These are phyloP conservation scores for Aaosphaeria arxii DNA, from an alignment of 2,329 filamentous ascomycete species.

Conservation along the genomic window DNA sequence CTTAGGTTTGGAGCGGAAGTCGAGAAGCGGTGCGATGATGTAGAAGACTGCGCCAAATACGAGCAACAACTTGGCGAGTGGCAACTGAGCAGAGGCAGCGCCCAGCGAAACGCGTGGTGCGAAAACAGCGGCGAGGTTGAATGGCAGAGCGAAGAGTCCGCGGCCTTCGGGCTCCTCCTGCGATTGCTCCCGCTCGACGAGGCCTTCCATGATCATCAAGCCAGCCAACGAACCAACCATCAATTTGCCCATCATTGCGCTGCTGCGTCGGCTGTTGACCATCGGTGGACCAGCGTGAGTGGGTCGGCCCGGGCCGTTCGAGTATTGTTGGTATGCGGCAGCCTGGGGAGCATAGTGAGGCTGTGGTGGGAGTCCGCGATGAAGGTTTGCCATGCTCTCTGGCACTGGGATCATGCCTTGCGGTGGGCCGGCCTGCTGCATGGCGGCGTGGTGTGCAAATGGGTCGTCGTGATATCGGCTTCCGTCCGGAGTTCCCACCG, in stretches of 20 bases:
- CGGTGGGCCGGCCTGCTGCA: constrained; percentile 25
- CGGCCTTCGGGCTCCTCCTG: constrained; percentile 41
- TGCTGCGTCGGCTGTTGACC: constrained; percentile 42
- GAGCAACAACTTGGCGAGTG: constrained; percentile 50
- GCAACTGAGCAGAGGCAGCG: constrained; percentile 31
- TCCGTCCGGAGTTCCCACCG: constrained; percentile 32
- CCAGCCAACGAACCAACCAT: constrained; percentile 92
- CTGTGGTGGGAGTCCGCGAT: constrained; percentile 34
- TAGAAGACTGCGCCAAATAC: constrained; percentile 56
- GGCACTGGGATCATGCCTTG: constrained; percentile 43
- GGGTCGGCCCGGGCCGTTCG: constrained; percentile 18
- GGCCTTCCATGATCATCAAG: constrained; percentile 85
- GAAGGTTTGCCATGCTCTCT: constrained; percentile 40
- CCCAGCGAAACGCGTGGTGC: constrained; percentile 31
- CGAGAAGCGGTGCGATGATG: constrained; percentile 55
- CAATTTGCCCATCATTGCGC: constrained; percentile 65
- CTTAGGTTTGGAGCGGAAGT: constrained; percentile 56
- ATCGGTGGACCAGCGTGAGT: constrained; percentile 24
- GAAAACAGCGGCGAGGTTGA: constrained; percentile 29
- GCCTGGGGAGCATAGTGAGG: constrained; percentile 32
- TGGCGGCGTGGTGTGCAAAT: constrained; percentile 22
- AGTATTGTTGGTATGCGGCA: constrained; percentile 29
- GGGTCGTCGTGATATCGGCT: constrained; percentile 37
- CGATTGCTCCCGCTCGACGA: constrained; percentile 61
- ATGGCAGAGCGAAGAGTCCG: constrained; percentile 43